A percentile compares a stretch with the other conserved stretches of the same genome.
These are phyloP conservation scores for Halophytophthora polymorphica DNA, from an alignment of 352 stramenopile genomes.

Conservation along the genomic window DNA sequence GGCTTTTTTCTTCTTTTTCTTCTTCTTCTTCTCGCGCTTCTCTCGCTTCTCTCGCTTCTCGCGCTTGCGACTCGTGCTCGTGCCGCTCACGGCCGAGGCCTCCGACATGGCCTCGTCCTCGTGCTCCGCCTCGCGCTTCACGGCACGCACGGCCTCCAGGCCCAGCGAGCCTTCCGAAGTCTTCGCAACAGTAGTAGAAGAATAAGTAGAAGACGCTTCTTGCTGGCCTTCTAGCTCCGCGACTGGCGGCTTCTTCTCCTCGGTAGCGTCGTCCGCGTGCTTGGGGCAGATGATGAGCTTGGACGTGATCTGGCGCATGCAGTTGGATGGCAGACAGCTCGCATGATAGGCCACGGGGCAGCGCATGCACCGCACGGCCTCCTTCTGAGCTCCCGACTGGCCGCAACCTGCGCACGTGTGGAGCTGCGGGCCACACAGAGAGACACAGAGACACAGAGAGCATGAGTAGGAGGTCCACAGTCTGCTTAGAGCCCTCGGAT, in stretches of 20 bases:
- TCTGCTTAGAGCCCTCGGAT: no score
- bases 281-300: conserved; percentile 80
- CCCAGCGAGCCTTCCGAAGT: conserved; percentile 5
- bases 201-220: no score
- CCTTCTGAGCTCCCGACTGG: conserved; percentile 73
- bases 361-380: conserved; percentile 74
- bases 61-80: conserved; percentile 35
- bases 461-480: no score
- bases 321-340: conserved; percentile 62
- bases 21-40: conserved; percentile 56
- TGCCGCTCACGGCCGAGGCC: conserved; percentile 28
- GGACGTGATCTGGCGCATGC: conserved; percentile 49
- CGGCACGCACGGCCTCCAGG: background rate
- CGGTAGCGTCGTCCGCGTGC: conserved; percentile 14
- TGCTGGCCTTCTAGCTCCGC: conserved; percentile 3
- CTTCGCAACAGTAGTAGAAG: background rate
- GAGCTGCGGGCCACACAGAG: conserved; percentile 21
- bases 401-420: conserved; percentile 79
- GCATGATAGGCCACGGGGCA: conserved; percentile 82
- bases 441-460: no score
- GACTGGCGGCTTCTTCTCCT: conserved; percentile 2
- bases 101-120: conserved; percentile 38
- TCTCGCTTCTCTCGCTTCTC: conserved; percentile 57
- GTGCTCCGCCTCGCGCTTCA: conserved; percentile 17
- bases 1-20: conserved; percentile 42